Percentiles rank a stretch among this genome's conserved stretches.
These are phyloP conservation scores for Geranium incanum DNA, from an alignment of 441 rosid species.

Conservation along the genomic window DNA sequence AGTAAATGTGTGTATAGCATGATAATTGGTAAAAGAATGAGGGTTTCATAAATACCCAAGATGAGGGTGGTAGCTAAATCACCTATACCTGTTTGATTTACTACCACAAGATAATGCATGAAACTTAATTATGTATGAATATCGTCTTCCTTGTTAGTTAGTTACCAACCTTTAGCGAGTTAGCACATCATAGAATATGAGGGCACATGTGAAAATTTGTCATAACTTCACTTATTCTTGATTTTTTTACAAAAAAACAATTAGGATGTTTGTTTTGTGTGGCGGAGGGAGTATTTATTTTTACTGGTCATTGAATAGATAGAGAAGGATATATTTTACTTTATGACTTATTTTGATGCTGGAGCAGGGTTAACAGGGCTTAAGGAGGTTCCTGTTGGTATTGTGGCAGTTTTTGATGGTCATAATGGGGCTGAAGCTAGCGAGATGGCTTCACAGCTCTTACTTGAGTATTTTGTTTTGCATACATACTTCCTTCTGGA, in stretches of 20 bases:
- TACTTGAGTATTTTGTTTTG: slow-evolving; percentile 78
- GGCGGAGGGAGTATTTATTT: not conserved
- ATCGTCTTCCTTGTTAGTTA: no score
- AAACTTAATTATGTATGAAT: not conserved
- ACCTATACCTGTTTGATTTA: not conserved
- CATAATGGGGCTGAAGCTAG: slow-evolving; percentile 98
- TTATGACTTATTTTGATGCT: slow-evolving; percentile 11
- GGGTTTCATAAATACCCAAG: not conserved
- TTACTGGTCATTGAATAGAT: not conserved
- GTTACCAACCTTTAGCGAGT: no score
- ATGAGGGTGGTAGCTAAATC: not conserved
- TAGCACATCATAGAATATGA: no score
- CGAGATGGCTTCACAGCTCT: slow-evolving; percentile 85
- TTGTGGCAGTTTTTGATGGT: slow-evolving; percentile 86
- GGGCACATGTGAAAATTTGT: no score
- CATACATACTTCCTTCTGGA: slow-evolving; percentile 87
- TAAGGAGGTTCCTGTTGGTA: slow-evolving; percentile 63
- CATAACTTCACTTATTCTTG: not conserved
- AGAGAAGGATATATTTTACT: not conserved
- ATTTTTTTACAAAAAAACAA: not conserved
- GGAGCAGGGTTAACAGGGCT: slow-evolving; percentile 55
- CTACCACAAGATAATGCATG: not conserved
- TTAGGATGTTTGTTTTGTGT: not conserved
- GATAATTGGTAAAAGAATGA: not conserved
- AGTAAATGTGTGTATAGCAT: not conserved